phyloP scores from a whole-genome alignment of 2,329 filamentous ascomycete species.

The Malbranchea cinnamomea region DNA sequence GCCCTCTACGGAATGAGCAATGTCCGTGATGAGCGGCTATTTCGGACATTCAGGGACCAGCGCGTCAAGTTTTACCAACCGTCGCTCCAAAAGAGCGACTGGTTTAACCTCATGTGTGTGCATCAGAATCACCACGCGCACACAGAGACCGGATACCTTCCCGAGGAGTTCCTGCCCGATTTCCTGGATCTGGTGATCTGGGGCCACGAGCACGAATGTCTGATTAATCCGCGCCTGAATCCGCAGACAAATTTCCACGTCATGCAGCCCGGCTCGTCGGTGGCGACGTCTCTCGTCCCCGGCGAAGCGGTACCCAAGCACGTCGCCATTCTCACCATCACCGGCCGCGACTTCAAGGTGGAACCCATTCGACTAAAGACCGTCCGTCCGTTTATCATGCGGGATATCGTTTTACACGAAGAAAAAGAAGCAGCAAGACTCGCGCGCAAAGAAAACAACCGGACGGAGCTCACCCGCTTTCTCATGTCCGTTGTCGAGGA shows the following conservation, averaged over 20 bases:
- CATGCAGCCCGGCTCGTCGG: slow-evolving; percentile 93
- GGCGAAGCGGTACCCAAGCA: slow-evolving; percentile 88
- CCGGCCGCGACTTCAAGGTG: slow-evolving; percentile 63
- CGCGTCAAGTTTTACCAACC: slow-evolving; percentile 91
- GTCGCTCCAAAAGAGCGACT: slow-evolving; percentile 63
- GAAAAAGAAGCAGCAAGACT: slow-evolving; percentile 64
- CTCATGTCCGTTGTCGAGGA: slow-evolving; percentile 67
- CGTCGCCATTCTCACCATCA: slow-evolving; percentile 71
- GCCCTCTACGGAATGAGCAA: slow-evolving; percentile 92
- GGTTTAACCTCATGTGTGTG: slow-evolving; percentile 91
- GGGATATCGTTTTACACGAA: slow-evolving; percentile 61
- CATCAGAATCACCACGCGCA: slow-evolving; percentile 94
- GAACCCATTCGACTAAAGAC: slow-evolving; percentile 74
- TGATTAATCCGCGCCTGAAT: slow-evolving; percentile 72
- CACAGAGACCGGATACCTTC: slow-evolving; percentile 82
- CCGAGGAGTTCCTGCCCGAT: slow-evolving; percentile 80
- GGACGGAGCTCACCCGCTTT: slow-evolving; percentile 61
- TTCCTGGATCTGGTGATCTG: slow-evolving; percentile 88
- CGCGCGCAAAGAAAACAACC: slow-evolving; percentile 69
- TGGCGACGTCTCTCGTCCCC: slow-evolving; percentile 80
- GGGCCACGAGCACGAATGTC: slow-evolving; percentile 95
- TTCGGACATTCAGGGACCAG: slow-evolving; percentile 81
- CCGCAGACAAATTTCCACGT: slow-evolving; percentile 83
- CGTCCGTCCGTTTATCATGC: slow-evolving; percentile 80
- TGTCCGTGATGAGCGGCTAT: slow-evolving; percentile 86